Evolutionary conservation across 2,329 filamentous ascomycete species (phyloP).

Genomic region (Venturia aucupariae): DNA sequence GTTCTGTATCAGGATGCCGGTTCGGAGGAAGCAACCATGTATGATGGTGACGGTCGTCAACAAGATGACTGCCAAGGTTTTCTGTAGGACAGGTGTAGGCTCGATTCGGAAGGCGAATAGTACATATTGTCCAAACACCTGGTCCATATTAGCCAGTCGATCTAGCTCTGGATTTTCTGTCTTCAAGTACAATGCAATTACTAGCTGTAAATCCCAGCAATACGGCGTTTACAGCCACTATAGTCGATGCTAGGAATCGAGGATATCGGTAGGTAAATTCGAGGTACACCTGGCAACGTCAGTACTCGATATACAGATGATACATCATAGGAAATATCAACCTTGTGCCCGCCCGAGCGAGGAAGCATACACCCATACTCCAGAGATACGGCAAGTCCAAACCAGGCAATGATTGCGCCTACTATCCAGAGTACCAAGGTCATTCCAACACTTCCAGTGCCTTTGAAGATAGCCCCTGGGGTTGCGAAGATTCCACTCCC

Average conservation of each 20-base stretch:
- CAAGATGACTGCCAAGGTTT: slow-evolving; percentile 46
- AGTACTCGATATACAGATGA: not conserved
- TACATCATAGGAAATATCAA: slow-evolving; percentile 52
- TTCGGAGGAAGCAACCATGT: slow-evolving; percentile 49
- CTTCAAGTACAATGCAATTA: slow-evolving; percentile 47
- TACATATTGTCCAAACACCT: slow-evolving; percentile 48
- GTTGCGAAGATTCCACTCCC: slow-evolving; percentile 60
- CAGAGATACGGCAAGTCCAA: slow-evolving; percentile 55
- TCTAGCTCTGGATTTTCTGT: not conserved
- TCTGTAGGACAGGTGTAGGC: slow-evolving; percentile 39
- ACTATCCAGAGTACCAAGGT: slow-evolving; percentile 55
- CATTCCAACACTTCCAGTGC: slow-evolving; percentile 53
- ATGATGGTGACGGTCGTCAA: slow-evolving; percentile 49
- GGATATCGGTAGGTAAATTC: slow-evolving; percentile 55
- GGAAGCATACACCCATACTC: slow-evolving; percentile 59
- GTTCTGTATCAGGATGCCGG: slow-evolving; percentile 53
- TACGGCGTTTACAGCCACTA: slow-evolving; percentile 49
- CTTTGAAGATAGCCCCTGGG: slow-evolving; percentile 46
- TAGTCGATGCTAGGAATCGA: slow-evolving; percentile 47
- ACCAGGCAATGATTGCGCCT: slow-evolving; percentile 52
- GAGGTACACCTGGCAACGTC: slow-evolving; percentile 54
- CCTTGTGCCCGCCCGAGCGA: slow-evolving; percentile 34
- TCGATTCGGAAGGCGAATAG: slow-evolving; percentile 44
- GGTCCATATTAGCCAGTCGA: not conserved
- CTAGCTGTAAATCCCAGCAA: slow-evolving; percentile 53